These are phyloP conservation scores for Psilocybe cubensis DNA, from an alignment of 768 basidiomycete species.

Conservation along the genomic window DNA sequence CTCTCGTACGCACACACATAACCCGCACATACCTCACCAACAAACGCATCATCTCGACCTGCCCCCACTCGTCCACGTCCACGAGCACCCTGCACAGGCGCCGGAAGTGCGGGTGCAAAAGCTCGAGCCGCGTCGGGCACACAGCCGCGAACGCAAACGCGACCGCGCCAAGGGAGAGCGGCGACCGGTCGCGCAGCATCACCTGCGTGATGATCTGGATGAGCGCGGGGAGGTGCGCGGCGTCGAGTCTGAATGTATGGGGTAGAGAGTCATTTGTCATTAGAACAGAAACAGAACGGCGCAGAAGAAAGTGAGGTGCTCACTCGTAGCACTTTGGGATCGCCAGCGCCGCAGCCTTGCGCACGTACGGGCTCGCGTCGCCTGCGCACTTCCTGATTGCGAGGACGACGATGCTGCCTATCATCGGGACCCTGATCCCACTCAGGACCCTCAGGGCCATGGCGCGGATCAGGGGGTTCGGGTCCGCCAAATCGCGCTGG, in stretches of 20 bases:
- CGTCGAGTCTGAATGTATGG: constrained; percentile 84
- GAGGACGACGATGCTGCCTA: constrained; percentile 81
- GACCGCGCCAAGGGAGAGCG: constrained; percentile 87
- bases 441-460: constrained; percentile 95
- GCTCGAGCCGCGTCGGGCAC: constrained; percentile 86
- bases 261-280: no score
- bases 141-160: constrained; percentile 84
- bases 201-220: constrained; percentile 62
- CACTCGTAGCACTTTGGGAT: constrained; percentile 84
- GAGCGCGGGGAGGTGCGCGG: constrained; percentile 70
- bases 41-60: constrained; percentile 77
- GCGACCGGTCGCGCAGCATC: constrained; percentile 74
- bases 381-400: constrained; percentile 92
- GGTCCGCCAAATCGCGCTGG: constrained; percentile 93
- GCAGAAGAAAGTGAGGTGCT: constrained; percentile 9
- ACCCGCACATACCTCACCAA: constrained; percentile 81
- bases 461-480: constrained; percentile 92
- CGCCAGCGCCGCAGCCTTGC: constrained; percentile 91
- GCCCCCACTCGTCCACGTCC: constrained; percentile 98
- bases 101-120: constrained; percentile 88
- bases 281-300: not conserved
- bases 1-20: constrained; percentile 74
- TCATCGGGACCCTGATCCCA: constrained; percentile 89
- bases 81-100: constrained; percentile 82
- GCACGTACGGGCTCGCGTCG: constrained; percentile 93